These are phyloP conservation scores for Cercophora newfieldiana DNA, from an alignment of 495 filamentous ascomycete genomes.

Conservation along the genomic window DNA sequence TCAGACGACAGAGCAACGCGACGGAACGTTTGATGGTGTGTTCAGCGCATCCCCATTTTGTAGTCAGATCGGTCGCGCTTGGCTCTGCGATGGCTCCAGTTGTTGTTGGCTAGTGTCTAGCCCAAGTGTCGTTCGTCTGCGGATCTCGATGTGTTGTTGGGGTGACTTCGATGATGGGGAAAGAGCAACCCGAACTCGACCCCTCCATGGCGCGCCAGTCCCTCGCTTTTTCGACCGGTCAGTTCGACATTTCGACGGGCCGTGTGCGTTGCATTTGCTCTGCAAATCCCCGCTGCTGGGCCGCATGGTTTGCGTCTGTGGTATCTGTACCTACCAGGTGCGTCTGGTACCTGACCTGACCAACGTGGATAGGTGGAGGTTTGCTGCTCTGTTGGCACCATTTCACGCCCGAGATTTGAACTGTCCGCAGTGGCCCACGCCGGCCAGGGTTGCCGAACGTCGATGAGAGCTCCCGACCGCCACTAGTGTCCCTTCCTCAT, in stretches of 20 bases:
- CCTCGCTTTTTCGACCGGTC: background rate
- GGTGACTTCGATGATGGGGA: background rate
- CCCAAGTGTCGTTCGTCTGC: background rate
- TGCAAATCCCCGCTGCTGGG: slow-evolving; percentile 10
- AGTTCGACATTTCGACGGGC: slow-evolving; percentile 1
- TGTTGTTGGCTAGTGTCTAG: background rate
- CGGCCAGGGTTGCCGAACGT: slow-evolving; percentile 4
- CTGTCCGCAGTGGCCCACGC: slow-evolving; percentile 4
- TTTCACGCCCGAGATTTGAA: slow-evolving; percentile 13
- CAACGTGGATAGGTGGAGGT: background rate
- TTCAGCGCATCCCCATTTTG: background rate
- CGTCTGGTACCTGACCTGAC: background rate
- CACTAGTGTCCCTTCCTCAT: slow-evolving; percentile 14
- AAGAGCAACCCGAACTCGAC: background rate
- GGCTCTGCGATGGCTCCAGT: background rate
- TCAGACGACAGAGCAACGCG: background rate
- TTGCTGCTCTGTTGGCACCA: slow-evolving; percentile 2
- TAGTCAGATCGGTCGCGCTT: background rate
- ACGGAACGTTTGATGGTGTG: background rate
- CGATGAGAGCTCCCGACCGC: slow-evolving; percentile 13
- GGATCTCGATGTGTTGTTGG: background rate
- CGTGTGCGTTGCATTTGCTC: slow-evolving; percentile 10
- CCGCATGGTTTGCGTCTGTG: background rate
- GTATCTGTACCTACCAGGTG: background rate
- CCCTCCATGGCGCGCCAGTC: background rate